A percentile compares a stretch with the other conserved stretches of the same genome.
Evolutionary conservation across 2,329 filamentous ascomycete genomes (phyloP).

Genomic region (Colletotrichum horii): DNA sequence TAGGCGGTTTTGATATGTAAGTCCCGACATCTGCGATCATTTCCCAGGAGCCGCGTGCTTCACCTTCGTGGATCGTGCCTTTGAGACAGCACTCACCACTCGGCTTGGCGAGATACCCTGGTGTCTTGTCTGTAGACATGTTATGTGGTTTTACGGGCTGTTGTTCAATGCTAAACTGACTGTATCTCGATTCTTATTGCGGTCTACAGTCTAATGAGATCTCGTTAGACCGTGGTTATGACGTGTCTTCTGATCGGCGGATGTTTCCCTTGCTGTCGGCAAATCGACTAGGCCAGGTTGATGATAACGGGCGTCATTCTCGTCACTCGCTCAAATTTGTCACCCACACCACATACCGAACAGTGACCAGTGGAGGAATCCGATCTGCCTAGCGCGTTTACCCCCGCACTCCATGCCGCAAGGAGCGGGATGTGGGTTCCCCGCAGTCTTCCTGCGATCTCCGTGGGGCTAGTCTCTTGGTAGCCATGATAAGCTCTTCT

Average conservation of each 20-base stretch:
- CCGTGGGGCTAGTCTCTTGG: rapidly evolving
- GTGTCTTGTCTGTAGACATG: rapidly evolving
- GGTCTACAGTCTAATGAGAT: neutral
- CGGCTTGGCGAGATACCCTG: neutral
- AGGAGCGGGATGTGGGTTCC: neutral
- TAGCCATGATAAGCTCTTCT: neutral
- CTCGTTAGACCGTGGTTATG: neutral
- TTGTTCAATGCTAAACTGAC: neutral
- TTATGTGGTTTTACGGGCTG: neutral
- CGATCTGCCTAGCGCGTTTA: neutral
- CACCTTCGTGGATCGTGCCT: neutral
- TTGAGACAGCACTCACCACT: neutral
- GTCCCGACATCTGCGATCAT: neutral
- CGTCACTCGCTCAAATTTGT: neutral
- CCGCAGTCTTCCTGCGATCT: neutral
- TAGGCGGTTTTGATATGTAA: neutral
- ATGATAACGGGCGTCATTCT: neutral
- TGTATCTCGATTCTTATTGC: neutral
- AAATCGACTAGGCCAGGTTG: neutral
- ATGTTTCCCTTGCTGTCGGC: neutral
- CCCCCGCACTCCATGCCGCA: neutral
- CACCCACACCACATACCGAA: neutral
- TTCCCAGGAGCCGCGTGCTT: neutral
- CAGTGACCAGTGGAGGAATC: neutral
- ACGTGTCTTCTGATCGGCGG: neutral